Evolutionary conservation across 371 early-diverging fungal genomes (phyloP), one percentile per base, ranked within the genome.

Genomic region (Entomophthora muscae): DNA sequence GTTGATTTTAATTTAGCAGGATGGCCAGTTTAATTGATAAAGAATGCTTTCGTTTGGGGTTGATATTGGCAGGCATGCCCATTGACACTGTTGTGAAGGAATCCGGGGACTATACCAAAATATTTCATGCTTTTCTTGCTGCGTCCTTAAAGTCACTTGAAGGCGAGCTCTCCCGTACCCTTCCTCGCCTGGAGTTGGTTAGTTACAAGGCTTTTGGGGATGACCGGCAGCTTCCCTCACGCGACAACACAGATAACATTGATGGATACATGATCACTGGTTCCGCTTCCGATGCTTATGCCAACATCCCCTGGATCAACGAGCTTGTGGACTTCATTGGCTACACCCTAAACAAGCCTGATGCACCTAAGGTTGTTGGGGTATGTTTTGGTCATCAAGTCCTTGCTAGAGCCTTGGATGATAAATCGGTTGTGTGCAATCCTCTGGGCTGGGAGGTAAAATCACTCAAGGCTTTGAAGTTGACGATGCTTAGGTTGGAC

Each of bases 391-490:
- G 56, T 26, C 56, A 55, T 55, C 56, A 55, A 26, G 13, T 55
- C 22, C n/a, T 55, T 7, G 56, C 56, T 3, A 55, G 56, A 26
- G 56, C 28, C 13, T 55, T 55, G 12, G 56, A 22, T 55, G 56
- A 55, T 55, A 26, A 26, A 26, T 22, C 56, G 7, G 56, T 55
- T 17, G 56, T 24, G 28, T 12, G 28, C 12, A 55, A 55, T 55
- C n/a, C 56, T 13, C n/a, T 55, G 28, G 56, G 56, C 12, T 55
- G 56, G 56, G 56, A 55, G 56, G 56, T 55, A 26, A 55, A n/a
- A n/a, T n/a, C n/a, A n/a, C n/a, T n/a, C n/a, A n/a, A n/a, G n/a
- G n/a, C n/a, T n/a, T n/a, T n/a, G n/a, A n/a, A n/a, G n/a, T n/a
- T n/a, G n/a, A n/a, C n/a, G n/a, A n/a, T n/a, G n/a, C n/a, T n/a